These are phyloP conservation scores for Hypsizygus ulmarius DNA, from an alignment of 1,284 basidiomycete genomes.

Conservation along the genomic window DNA sequence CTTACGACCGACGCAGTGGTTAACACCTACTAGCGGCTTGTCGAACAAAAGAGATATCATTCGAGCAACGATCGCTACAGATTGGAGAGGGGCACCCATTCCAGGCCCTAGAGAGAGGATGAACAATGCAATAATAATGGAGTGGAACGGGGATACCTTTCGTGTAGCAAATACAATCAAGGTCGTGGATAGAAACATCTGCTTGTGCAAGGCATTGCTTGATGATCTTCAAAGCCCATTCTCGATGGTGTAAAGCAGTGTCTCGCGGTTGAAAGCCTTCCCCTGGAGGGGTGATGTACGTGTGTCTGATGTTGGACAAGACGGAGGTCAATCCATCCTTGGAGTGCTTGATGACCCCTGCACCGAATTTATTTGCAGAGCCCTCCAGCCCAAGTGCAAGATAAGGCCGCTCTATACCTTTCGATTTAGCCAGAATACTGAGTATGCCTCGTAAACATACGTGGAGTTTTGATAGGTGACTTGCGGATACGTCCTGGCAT, in stretches of 20 bases:
- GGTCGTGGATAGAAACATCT: constrained; percentile 65
- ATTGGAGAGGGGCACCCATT: constrained; percentile 97
- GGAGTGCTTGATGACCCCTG: constrained; percentile 87
- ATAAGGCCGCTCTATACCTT: constrained; percentile 53
- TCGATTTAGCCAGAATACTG: constrained; percentile 3
- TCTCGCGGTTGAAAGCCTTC: constrained; percentile 96
- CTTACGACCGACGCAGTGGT: constrained; percentile 97
- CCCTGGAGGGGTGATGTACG: constrained; percentile 97
- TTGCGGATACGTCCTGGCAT: constrained; percentile 18
- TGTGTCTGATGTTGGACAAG: constrained; percentile 88
- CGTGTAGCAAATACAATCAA: constrained; percentile 97
- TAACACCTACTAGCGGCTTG: constrained; percentile 95
- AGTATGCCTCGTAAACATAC: constrained; percentile 23
- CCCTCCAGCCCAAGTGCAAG: constrained; percentile 89
- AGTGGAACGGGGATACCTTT: constrained; percentile 61
- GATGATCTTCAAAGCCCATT: constrained; percentile 88
- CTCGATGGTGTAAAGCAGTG: constrained; percentile 93
- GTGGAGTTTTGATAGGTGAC: constrained; percentile 33
- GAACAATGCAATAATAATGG: constrained; percentile 1
- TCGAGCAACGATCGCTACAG: constrained; percentile 93
- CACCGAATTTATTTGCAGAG: constrained; percentile 98
- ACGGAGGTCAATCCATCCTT: constrained; percentile 67
- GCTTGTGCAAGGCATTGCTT: constrained; percentile 78
- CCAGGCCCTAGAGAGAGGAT: constrained; percentile 71
- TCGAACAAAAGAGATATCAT: constrained; percentile 86